Evolutionary conservation across 192 early-diverging fungal genomes (phyloP), one percentile per base, ranked within the genome.

Genomic region (Dissophora globulifera): DNA sequence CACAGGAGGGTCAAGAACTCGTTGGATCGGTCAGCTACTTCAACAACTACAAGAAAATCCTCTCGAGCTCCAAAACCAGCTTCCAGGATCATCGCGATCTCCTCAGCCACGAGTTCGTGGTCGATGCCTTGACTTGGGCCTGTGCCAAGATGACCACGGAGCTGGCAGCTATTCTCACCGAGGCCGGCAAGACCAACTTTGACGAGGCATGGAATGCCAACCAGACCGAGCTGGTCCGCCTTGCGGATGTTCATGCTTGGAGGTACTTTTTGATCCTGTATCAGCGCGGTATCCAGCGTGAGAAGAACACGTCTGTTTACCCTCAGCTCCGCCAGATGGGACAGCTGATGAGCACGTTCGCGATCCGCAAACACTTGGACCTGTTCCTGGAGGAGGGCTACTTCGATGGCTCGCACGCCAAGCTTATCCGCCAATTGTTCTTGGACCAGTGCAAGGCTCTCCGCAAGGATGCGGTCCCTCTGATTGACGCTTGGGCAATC

Each of bases 401-500:
- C 67, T 78, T 87, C 29, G 70, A 60, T 30, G 66, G 72, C 2
- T 56, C 67, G 0, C 85, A 86, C 22, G 79, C 78, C 23, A 79
- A 81, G 19, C 45, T 51, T 19, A 41, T 88, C 41, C 78, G 80
- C n/a, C 70, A 63, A 10, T 22, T 60, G 33, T 78, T 81, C 72
- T 72, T 80, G 41, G 60, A 79, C 19, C 60, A 68, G 23, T 85
- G 81, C 54, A 76, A 67, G 65, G 78, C 79, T 8, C 47, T 84
- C n/a, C 75, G 87, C 42, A 61, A 70, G 49, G 71, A 87, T 59
- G 82, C 79, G 7, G 79, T 88, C 33, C 79, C 84, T 15, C 58
- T 88, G 4, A 78, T 82, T 2, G 87, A 88, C 57, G 81, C 79
- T n/a, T 88, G 82, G 71, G 81, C 70, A 20, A 74, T 79, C 31